Evolutionary conservation across 2,329 filamentous ascomycete species (phyloP).

Genomic region (Colletotrichum navitas): DNA sequence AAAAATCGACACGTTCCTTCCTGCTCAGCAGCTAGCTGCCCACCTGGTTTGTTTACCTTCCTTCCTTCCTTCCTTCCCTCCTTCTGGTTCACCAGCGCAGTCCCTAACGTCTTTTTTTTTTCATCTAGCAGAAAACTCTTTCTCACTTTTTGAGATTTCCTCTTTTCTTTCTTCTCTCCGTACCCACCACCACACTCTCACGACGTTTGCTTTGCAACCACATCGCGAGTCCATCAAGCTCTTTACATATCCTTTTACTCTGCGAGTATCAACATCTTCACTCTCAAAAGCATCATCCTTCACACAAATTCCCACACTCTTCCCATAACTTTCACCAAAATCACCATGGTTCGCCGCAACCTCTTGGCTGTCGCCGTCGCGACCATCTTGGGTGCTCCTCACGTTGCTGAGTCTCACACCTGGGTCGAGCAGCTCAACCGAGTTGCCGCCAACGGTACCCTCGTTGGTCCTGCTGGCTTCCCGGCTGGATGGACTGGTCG

Average conservation of each 20-base stretch:
- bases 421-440: constrained; percentile 85
- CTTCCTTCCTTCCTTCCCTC: constrained; percentile 6
- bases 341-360: constrained; percentile 38
- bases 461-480: constrained; percentile 78
- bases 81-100: constrained; percentile 7
- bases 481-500: constrained; percentile 78
- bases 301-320: constrained; percentile 6
- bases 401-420: constrained; percentile 70
- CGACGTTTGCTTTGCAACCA: neutral
- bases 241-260: constrained; percentile 4
- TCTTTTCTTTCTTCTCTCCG: neutral
- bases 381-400: constrained; percentile 44
- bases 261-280: constrained; percentile 14
- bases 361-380: constrained; percentile 47
- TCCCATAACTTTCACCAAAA: constrained; percentile 18
- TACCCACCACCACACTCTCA: neutral
- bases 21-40: constrained; percentile 2
- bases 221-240: neutral
- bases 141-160: constrained; percentile 7
- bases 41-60: constrained; percentile 29
- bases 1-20: constrained; percentile 20
- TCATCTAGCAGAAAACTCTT: constrained; percentile 5
- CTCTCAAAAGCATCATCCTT: constrained; percentile 1
- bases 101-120: constrained; percentile 22
- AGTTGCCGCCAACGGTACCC: constrained; percentile 80